Evolutionary conservation across 495 filamentous ascomycete genomes (phyloP).

Genomic region (Hypoxylon trugodes): DNA sequence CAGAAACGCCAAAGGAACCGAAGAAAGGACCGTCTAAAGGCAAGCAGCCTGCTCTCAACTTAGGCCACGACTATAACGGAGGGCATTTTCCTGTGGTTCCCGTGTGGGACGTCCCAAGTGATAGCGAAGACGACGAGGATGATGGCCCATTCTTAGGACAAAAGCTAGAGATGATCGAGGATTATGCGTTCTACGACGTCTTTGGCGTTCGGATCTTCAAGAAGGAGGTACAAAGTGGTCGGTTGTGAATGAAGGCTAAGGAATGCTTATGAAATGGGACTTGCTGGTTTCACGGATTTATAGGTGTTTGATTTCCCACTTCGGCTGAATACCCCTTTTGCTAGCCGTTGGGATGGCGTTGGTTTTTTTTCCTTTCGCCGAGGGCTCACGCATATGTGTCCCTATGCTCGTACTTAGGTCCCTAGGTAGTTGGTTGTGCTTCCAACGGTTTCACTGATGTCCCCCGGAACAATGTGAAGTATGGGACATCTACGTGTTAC

Average conservation of each 20-base stretch:
- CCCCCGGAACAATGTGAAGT: no score
- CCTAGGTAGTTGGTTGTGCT: no score
- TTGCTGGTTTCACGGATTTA: background rate
- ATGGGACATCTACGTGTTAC: no score
- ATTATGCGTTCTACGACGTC: constrained; percentile 57
- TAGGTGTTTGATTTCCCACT: no score
- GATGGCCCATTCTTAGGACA: constrained; percentile 17
- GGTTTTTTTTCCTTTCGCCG: no score
- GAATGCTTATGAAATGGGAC: background rate
- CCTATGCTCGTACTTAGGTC: no score
- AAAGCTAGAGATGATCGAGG: constrained; percentile 50
- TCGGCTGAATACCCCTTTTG: constrained; percentile 30
- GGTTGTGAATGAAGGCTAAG: constrained; percentile 38
- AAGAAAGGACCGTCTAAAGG: constrained; percentile 44
- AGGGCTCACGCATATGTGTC: no score
- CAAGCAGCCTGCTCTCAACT: constrained; percentile 25
- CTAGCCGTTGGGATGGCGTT: constrained; percentile 3
- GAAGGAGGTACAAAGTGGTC: constrained; percentile 56
- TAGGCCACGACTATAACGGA: background rate
- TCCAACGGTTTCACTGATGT: no score
- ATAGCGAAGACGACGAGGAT: constrained; percentile 49
- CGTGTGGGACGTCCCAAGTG: constrained; percentile 41
- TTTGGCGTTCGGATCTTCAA: constrained; percentile 58
- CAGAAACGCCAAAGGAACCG: constrained; percentile 32
- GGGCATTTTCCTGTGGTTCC: constrained; percentile 35